Base-by-base conservation (phyloP, 176 grass and related monocot species). In the Tillandsia leiboldiana region DNA sequence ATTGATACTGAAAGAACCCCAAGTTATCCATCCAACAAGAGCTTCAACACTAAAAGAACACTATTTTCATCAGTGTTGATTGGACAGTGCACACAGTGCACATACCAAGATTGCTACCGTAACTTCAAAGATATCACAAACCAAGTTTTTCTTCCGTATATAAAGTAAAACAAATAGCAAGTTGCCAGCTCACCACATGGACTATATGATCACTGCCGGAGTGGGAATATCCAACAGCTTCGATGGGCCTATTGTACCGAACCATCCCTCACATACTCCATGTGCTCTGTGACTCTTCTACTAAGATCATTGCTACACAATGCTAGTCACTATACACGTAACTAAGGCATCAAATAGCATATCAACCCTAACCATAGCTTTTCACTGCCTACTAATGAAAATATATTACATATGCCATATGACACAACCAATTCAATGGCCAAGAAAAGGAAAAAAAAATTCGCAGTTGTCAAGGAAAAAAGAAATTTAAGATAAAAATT, bases 331-430 rank as follows among this genome's bases (percentile, higher is more conserved):
- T 51, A 69, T 69, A 3, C 48, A 64, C 3, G 23, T 65, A 53
- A 49, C 20, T 15, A 28, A 17, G 53, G 1, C 26, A 26, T 26
- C 70, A 18, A 42, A 42, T 26, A 15, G n/a, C 20, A 54, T 26
- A 54, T 26, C 15, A 26, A 72, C 7, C 12, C 48, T 48, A 48
- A 13, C 53, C 28, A 9, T 10, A 54, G 10, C 10, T 42, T 48
- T 6, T 15, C 13, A n/a, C 11, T 1, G 48, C 26, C 8, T 6
- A n/a, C 15, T 67, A 26, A 33, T 1, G 15, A 71, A 14, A 66
- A 24, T 13, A 82, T 52, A 29, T 27, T 26, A 28, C 42, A 77
- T 56, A 61, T 74, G 28, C 20, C 11, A 74, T 57, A 52, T 79
- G 69, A n/a, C 14, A 33, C 47, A 66, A 80, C 22, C 17, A 52